These are phyloP conservation scores for Globisporangium yorkense DNA, from an alignment of 352 stramenopile genomes.

Conservation along the genomic window DNA sequence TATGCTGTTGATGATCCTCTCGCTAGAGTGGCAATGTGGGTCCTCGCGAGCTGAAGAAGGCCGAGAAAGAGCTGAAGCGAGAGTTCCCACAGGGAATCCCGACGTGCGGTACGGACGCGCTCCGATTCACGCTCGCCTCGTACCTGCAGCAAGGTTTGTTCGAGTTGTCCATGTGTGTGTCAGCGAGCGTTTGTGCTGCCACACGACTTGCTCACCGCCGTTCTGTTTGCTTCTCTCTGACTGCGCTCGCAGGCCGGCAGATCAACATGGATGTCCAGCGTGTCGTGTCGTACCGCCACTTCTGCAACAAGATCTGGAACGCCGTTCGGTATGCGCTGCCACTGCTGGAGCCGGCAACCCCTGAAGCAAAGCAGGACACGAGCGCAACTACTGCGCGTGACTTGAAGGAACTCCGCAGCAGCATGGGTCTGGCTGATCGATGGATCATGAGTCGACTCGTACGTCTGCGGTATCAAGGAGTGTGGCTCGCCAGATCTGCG, in stretches of 20 bases:
- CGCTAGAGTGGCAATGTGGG: slow-evolving; percentile 53
- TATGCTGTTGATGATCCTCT: background rate
- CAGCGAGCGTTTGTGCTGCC: background rate
- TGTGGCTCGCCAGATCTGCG: too few species aligned
- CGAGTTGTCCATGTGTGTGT: background rate
- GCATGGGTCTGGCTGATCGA: slow-evolving; percentile 61
- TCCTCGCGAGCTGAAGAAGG: slow-evolving; percentile 92
- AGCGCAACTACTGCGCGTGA: slow-evolving; percentile 5
- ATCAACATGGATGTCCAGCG: slow-evolving; percentile 88
- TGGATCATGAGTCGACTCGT: slow-evolving; percentile 86
- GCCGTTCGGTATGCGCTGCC: slow-evolving; percentile 72
- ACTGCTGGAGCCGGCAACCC: slow-evolving; percentile 29
- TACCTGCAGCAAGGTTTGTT: slow-evolving; percentile 85
- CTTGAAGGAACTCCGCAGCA: slow-evolving; percentile 21
- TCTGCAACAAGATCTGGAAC: slow-evolving; percentile 91
- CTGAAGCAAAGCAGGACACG: background rate
- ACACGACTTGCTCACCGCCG: background rate
- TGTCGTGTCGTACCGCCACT: slow-evolving; percentile 79
- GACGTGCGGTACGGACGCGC: slow-evolving; percentile 96
- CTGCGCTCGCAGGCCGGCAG: slow-evolving; percentile 38
- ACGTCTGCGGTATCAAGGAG: slow-evolving; percentile 5
- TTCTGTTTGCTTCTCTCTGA: slow-evolving; percentile 1
- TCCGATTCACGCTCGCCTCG: slow-evolving; percentile 96
- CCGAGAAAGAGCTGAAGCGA: slow-evolving; percentile 93
- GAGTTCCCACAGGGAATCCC: slow-evolving; percentile 99